Evolutionary conservation across 495 filamentous ascomycete species (phyloP).

Genomic region (Delitschia confertaspora): DNA sequence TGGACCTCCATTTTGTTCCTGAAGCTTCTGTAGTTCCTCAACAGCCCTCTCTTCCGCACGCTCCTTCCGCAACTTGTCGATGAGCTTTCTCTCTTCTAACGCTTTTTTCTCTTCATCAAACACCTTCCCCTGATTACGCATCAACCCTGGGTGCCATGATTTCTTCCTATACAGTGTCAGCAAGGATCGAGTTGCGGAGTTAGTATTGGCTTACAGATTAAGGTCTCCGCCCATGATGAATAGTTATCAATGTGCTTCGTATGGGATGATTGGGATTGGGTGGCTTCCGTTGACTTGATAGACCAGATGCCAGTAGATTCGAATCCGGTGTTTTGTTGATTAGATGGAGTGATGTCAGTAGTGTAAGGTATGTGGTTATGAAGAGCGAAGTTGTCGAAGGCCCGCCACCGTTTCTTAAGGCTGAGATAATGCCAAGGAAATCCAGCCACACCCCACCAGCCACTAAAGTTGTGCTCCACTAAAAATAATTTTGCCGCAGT

Average conservation of each 20-base stretch:
- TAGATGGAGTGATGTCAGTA: too few relatives aligned
- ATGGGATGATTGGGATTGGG: too few relatives aligned
- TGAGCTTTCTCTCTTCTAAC: constrained; percentile 88
- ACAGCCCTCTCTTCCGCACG: constrained; percentile 88
- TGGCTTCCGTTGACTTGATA: too few relatives aligned
- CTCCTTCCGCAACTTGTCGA: constrained; percentile 80
- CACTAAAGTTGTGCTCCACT: neutral
- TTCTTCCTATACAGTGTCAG: constrained; percentile 80
- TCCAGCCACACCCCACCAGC: neutral
- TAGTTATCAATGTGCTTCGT: too few relatives aligned
- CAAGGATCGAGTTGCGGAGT: neutral
- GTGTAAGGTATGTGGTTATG: too few relatives aligned
- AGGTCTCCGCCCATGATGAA: constrained; percentile 37
- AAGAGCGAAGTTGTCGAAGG: too few relatives aligned
- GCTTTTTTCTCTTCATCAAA: constrained; percentile 85
- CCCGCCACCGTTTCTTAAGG: too few relatives aligned
- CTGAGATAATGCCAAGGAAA: neutral
- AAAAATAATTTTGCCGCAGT: neutral
- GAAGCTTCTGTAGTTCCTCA: constrained; percentile 81
- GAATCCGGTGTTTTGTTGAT: too few relatives aligned
- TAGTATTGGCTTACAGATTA: too few relatives aligned
- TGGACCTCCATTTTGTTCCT: constrained; percentile 78
- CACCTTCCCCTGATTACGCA: constrained; percentile 64
- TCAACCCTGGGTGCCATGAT: constrained; percentile 70
- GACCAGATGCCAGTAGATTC: too few relatives aligned